Base-by-base conservation (phyloP, 768 basidiomycete species). In the Strobilomyces echinocephalus region DNA sequence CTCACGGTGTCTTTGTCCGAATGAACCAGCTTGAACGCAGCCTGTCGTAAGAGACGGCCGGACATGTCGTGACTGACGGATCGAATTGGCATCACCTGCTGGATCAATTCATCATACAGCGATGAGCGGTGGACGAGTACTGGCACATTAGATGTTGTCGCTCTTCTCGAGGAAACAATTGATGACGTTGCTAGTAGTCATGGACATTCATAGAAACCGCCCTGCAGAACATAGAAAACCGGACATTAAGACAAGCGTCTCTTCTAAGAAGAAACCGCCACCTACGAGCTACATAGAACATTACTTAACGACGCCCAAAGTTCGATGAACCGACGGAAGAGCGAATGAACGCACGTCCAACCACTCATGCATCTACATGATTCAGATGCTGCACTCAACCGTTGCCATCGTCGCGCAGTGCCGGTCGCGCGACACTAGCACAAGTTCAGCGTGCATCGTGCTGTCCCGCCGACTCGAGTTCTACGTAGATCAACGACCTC, bases 381-480 rank as follows among this genome's bases (percentile, higher is more conserved):
- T 90, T 89, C 64, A 94, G 93, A 16, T 94, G 76, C 61, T 91
- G 90, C 51, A 93, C 14, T 35, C 35, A 71, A 0, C 91, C 91
- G 26, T 82, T 83, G 10, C 87, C 87, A 58, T 91, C 82, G 59
- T 91, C 88, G 53, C 79, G 69, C 88, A 84, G 63, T 78, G 79
- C 59, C 88, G 21, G 9, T 35, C 24, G 15, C 43, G 24, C 11
- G 4, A 28, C n/a, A n/a, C n/a, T n/a, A n/a, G n/a, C n/a, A n/a
- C n/a, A 28, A 28, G 76, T 79, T 53, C 72, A 72, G 39, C 71
- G 70, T 36, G 85, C 76, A 60, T 76, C 80, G 36, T 79, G 72
- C 90, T 64, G 94, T 91, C 67, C 90, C 84, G 91, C 74, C 65
- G 94, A 94, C 67, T 86, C 90, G 69, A 91, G 60, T 5, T 87